A percentile compares a stretch with the other conserved stretches of the same genome.
Evolutionary conservation across 257 asterid species (phyloP).

Genomic region (Scutellaria minor): DNA sequence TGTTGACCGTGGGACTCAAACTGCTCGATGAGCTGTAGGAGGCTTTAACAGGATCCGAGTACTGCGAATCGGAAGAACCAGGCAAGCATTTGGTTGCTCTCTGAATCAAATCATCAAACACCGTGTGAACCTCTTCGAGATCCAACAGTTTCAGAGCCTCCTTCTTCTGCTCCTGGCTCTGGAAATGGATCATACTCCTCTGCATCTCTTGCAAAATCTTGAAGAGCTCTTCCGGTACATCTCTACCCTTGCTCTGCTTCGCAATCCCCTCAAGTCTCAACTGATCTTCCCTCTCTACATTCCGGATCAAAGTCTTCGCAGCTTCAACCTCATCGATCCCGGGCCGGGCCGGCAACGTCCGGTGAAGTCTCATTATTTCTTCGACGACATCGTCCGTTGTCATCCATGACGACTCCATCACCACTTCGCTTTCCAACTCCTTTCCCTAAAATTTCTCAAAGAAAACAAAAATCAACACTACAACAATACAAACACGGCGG

Average conservation of each 20-base stretch:
- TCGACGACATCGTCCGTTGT: conserved; percentile 68
- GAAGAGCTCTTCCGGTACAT: conserved; percentile 79
- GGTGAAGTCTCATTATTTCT: conserved; percentile 77
- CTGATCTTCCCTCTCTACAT: conserved; percentile 81
- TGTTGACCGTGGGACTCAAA: conserved; percentile 45
- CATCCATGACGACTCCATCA: conserved; percentile 53
- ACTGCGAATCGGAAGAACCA: conserved; percentile 41
- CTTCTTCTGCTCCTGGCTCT: conserved; percentile 69
- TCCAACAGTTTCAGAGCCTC: conserved; percentile 80
- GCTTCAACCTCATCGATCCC: conserved; percentile 87
- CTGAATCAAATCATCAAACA: conserved; percentile 86
- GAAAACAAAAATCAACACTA: conserved; percentile 1
- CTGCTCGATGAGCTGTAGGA: conserved; percentile 46
- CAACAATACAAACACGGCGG: conserved; percentile 2
- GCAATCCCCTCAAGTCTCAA: conserved; percentile 59
- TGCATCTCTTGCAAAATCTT: conserved; percentile 76
- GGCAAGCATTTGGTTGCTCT: conserved; percentile 78
- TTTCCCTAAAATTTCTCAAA: conserved; percentile 15
- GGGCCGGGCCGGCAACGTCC: conserved; percentile 77
- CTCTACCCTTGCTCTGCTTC: conserved; percentile 63
- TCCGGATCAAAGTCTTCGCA: conserved; percentile 59
- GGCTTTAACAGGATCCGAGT: conserved; percentile 42
- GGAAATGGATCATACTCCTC: conserved; percentile 54
- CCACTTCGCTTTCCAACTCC: conserved; percentile 27
- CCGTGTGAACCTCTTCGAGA: conserved; percentile 63